A percentile compares a stretch with the other conserved stretches of the same genome.
phyloP scores from a whole-genome alignment of 2,329 filamentous ascomycete genomes.

The Cytospora schulzeri region DNA sequence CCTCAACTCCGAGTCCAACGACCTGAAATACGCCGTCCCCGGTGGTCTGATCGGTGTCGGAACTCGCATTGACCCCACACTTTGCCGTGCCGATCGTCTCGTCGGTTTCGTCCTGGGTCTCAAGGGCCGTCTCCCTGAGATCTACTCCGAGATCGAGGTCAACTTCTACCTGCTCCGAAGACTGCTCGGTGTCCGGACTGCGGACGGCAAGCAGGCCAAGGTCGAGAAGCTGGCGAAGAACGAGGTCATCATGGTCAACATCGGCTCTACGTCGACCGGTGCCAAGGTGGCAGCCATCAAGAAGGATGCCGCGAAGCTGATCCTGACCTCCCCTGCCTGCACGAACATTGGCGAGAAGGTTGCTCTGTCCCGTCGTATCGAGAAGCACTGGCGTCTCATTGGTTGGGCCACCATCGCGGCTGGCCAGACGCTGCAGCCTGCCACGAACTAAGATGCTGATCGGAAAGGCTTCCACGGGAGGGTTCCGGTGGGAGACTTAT shows the following conservation, averaged over 20 bases:
- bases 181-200: constrained; percentile 93
- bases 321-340: constrained; percentile 90
- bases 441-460: constrained; percentile 23
- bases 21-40: constrained; percentile 96
- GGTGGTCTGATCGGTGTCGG: constrained; percentile 98
- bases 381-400: constrained; percentile 98
- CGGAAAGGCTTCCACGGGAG: neutral
- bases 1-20: constrained; percentile 96
- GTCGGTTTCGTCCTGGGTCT: constrained; percentile 97
- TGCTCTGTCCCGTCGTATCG: constrained; percentile 90
- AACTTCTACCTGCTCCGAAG: constrained; percentile 98
- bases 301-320: constrained; percentile 94
- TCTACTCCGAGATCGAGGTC: constrained; percentile 98
- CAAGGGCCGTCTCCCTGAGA: constrained; percentile 89
- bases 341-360: constrained; percentile 99
- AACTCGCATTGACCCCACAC: constrained; percentile 93
- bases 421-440: constrained; percentile 35
- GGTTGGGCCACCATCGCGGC: constrained; percentile 83
- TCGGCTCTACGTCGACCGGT: constrained; percentile 94
- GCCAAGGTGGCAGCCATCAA: constrained; percentile 97
- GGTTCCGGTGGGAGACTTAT: neutral
- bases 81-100: constrained; percentile 97
- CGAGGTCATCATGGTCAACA: constrained; percentile 99
- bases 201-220: constrained; percentile 99
- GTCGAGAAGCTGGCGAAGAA: constrained; percentile 98